Evolutionary conservation across 2,329 filamentous ascomycete genomes (phyloP).

Genomic region (Ophiostoma perfectum): DNA sequence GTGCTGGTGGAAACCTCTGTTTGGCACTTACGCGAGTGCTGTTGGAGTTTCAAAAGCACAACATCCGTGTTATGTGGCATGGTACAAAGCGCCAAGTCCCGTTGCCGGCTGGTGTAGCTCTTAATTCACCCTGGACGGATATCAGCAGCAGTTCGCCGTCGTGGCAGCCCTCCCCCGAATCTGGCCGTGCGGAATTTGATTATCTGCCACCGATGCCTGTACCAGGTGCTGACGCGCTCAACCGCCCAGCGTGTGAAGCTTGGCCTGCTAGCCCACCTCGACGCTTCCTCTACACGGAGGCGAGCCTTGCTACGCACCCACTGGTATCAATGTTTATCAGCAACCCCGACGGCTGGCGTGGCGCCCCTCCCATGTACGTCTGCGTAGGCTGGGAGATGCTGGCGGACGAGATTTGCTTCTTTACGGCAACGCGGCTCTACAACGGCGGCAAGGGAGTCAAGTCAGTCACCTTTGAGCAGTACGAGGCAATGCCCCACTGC

Average conservation of each 20-base stretch:
- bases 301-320: conserved; percentile 56
- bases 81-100: conserved; percentile 54
- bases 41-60: conserved; percentile 52
- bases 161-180: conserved; percentile 40
- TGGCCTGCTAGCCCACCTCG: conserved; percentile 56
- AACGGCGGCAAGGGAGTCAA: conserved; percentile 52
- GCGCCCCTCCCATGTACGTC: conserved; percentile 61
- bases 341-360: conserved; percentile 48
- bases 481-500: conserved; percentile 74
- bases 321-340: conserved; percentile 59
- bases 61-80: conserved; percentile 53
- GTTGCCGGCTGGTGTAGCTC: conserved; percentile 59
- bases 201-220: conserved; percentile 50
- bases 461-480: conserved; percentile 62
- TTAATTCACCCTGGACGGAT: conserved; percentile 67
- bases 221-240: conserved; percentile 31
- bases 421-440: conserved; percentile 54
- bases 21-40: conserved; percentile 64
- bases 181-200: conserved; percentile 46
- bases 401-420: conserved; percentile 58
- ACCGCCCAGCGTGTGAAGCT: conserved; percentile 42
- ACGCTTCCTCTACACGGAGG: conserved; percentile 49
- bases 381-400: conserved; percentile 67
- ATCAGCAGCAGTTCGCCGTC: conserved; percentile 58
- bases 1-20: conserved; percentile 66